Conservation (phyloP, 306 rosid species). For the Cucurbita argyrosperma region DNA sequence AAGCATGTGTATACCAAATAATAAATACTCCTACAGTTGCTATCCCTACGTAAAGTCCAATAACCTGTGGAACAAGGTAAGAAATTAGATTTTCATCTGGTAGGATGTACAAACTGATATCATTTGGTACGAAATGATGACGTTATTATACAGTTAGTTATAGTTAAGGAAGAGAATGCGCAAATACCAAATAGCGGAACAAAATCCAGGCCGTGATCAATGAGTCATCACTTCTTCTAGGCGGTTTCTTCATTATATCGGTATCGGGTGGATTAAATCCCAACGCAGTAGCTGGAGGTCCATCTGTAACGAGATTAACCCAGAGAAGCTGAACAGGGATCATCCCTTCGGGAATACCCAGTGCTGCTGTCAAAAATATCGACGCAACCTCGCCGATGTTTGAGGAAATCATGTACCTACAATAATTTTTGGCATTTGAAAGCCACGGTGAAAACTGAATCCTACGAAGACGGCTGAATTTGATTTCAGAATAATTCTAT, state of each 20-base stretch:
- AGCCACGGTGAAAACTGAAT: neutral
- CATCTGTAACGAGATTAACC: conserved; percentile 98
- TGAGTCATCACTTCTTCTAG: conserved; percentile 67
- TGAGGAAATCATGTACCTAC: conserved; percentile 84
- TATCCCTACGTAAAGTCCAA: conserved; percentile 67
- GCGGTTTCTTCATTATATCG: conserved; percentile 85
- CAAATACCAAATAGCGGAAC: conserved; percentile 75
- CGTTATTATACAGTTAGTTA: neutral
- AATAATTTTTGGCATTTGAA: neutral
- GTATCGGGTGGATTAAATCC: conserved; percentile 92
- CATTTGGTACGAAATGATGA: neutral
- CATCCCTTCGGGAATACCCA: conserved; percentile 95
- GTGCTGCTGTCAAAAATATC: conserved; percentile 76
- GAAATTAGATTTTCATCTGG: neutral
- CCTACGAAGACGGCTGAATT: neutral
- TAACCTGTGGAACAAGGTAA: conserved; percentile 37
- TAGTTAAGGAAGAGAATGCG: neutral
- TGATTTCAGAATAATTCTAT: neutral
- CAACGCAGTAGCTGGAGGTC: conserved; percentile 95
- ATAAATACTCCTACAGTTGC: conserved; percentile 86
- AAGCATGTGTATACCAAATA: conserved; percentile 72
- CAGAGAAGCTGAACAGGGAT: conserved; percentile 96
- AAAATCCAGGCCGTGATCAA: conserved; percentile 76
- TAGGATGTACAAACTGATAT: neutral
- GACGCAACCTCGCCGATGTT: conserved; percentile 81